Base-by-base conservation (phyloP, 345 rosid genomes). In the Sonneratia caseolaris region DNA sequence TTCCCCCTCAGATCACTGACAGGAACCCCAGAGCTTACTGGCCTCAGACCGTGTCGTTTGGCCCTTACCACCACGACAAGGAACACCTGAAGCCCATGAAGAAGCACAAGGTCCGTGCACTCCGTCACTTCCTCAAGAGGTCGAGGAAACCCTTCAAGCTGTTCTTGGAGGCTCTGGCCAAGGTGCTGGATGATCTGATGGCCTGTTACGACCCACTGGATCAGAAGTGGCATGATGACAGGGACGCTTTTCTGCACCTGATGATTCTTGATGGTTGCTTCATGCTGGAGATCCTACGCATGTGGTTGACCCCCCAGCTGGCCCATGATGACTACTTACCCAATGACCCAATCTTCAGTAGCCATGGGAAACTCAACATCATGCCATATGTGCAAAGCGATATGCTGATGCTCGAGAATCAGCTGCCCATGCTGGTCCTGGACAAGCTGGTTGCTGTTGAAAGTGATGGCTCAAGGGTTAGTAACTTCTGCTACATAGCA, bases 21-120 rank as follows among this genome's bases (percentile, higher is more conserved):
- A 37, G 35, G 3, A n/a, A 6, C 35, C 3, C 0, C 2, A 68
- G 55, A 1, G 76, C 76, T 27, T 74, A 74, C 59, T 38, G 22
- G 18, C 76, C 72, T 0, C 67, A 68, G 43, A 19, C 19, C 11
- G 76, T 74, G n/a, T 74, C 76, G 4, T 59, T 74, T 3, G 76
- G 76, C 21, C 76, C 72, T 19, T 71, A 65, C 78, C 78, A 66
- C 65, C 59, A 75, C 3, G 68, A 66, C 22, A 15, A 64, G 19
- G 67, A 55, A 0, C 74, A 51, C 66, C 48, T 71, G 22, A 7
- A 13, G n/a, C 19, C 66, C 4, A 75, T 71, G 78, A 71, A 75
- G 55, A 36, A 71, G 19, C 71, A 71, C 71, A 75, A 75, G 66
- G 11, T 3, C 38, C 8, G 71, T 0, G 62, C 38, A 7, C 68